Evolutionary conservation across 306 rosid genomes (phyloP).

Genomic region (Canavalia ensiformis): DNA sequence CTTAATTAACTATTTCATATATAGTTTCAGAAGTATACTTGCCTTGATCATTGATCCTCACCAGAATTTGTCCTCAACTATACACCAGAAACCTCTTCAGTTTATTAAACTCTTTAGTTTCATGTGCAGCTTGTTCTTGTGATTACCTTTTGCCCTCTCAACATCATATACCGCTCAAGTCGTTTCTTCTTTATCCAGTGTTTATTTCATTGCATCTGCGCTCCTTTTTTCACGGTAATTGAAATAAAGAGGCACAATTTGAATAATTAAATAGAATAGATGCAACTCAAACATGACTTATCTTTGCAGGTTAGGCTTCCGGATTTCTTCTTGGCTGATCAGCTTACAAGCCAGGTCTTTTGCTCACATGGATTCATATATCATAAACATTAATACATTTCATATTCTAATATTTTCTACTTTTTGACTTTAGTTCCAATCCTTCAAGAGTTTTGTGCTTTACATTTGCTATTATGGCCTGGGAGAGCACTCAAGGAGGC

Average conservation of each 20-base stretch:
- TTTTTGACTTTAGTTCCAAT: constrained; percentile 62
- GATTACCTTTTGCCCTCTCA: constrained; percentile 66
- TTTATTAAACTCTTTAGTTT: constrained; percentile 34
- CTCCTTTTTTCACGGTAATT: constrained; percentile 73
- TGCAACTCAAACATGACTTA: background rate
- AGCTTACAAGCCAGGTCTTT: constrained; percentile 80
- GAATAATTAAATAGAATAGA: constrained; percentile 9
- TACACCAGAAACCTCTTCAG: background rate
- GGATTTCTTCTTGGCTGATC: constrained; percentile 79
- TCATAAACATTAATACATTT: constrained; percentile 7
- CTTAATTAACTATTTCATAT: constrained; percentile 2
- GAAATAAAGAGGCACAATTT: background rate
- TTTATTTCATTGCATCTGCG: constrained; percentile 65
- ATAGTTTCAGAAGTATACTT: constrained; percentile 14
- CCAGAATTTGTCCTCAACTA: background rate
- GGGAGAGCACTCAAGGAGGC: constrained; percentile 72
- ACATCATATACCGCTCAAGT: constrained; percentile 69
- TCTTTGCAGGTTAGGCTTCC: constrained; percentile 63
- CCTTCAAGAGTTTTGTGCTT: constrained; percentile 65
- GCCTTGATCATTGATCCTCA: constrained; percentile 1
- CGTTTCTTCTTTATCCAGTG: constrained; percentile 71
- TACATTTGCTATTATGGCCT: constrained; percentile 80
- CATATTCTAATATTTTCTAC: constrained; percentile 40
- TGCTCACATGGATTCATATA: constrained; percentile 26
- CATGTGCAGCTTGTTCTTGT: constrained; percentile 69